Conservation (phyloP, 1,139 yeast genomes). For the Hanseniaspora gamundiae region DNA sequence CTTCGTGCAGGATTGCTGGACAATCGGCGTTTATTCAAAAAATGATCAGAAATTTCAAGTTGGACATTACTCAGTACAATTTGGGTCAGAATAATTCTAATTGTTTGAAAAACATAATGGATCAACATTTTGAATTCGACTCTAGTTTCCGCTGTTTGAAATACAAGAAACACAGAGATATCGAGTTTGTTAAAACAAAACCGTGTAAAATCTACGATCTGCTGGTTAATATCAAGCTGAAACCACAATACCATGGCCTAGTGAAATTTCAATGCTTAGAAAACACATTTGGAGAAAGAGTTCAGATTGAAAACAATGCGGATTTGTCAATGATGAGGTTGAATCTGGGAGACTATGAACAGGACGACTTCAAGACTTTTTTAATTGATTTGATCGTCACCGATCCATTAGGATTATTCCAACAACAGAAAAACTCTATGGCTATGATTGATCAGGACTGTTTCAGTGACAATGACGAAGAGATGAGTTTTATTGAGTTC, state of each 20-base stretch:
- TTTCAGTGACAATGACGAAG: neutral
- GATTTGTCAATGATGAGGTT: slow-evolving; percentile 1
- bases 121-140: slow-evolving; percentile 4
- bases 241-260: neutral
- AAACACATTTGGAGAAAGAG: slow-evolving; percentile 6
- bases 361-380: slow-evolving; percentile 2
- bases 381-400: slow-evolving; percentile 5
- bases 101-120: slow-evolving; percentile 3
- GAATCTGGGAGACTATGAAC: slow-evolving; percentile 2
- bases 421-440: neutral
- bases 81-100: slow-evolving; percentile 1
- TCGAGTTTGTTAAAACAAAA: slow-evolving; percentile 3
- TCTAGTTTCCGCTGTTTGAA: slow-evolving; percentile 2
- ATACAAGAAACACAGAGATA: slow-evolving; percentile 3
- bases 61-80: slow-evolving; percentile 1
- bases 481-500: neutral
- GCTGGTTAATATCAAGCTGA: slow-evolving; percentile 1
- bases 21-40: slow-evolving; percentile 4
- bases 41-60: slow-evolving; percentile 7
- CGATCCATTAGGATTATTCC: neutral
- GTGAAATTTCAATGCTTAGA: slow-evolving; percentile 6
- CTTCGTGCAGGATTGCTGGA: slow-evolving; percentile 6
- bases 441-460: neutral
- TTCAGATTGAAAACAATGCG: slow-evolving; percentile 4
- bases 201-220: slow-evolving; percentile 3